phyloP scores from a whole-genome alignment of 768 basidiomycete genomes.

The Melanogaster broomeanus region DNA sequence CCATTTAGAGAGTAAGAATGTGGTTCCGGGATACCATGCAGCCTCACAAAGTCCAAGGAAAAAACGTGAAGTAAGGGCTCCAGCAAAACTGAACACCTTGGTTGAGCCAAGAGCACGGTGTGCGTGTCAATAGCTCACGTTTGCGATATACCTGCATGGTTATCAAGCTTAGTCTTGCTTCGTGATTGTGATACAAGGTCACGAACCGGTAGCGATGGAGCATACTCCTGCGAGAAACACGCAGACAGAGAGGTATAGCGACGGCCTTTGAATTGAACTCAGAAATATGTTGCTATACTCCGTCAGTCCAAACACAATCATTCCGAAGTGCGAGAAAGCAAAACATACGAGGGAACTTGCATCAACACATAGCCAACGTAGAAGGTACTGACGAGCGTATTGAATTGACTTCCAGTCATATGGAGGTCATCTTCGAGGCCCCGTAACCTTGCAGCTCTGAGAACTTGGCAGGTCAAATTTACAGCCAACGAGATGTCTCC shows the following conservation, averaged over 20 bases:
- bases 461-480: not conserved
- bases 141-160: constrained; percentile 20
- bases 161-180: not conserved
- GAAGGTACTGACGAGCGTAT: constrained; percentile 59
- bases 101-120: not conserved
- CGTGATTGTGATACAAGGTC: not conserved
- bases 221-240: constrained; percentile 70
- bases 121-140: not conserved
- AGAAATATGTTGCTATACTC: constrained; percentile 62
- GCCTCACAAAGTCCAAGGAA: constrained; percentile 7
- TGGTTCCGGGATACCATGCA: constrained; percentile 5
- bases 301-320: not conserved
- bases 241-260: constrained; percentile 58
- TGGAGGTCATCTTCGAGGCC: constrained; percentile 32
- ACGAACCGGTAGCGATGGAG: constrained; percentile 49
- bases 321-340: not conserved
- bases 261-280: constrained; percentile 63
- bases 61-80: not conserved
- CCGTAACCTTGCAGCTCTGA: constrained; percentile 52
- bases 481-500: not conserved
- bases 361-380: constrained; percentile 71
- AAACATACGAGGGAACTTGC: constrained; percentile 52
- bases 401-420: constrained; percentile 61
- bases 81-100: not conserved
- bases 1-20: constrained; percentile 70